Conservation (phyloP, 345 rosid species). For the Pseudoturritis turrita region DNA sequence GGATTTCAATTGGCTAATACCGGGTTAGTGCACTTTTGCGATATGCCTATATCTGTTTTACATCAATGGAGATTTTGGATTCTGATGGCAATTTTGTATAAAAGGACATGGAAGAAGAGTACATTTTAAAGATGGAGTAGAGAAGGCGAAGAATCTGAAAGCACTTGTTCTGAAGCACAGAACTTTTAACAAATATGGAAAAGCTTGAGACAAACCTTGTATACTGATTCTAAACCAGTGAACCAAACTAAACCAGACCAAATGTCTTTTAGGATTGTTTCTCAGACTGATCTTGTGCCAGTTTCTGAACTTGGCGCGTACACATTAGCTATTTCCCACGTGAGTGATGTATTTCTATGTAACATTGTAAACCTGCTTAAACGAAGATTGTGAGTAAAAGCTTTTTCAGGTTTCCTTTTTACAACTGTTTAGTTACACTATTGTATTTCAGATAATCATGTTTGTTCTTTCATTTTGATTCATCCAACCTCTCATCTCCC, state of each 20-base stretch:
- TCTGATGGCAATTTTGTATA: background rate
- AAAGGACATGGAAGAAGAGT: constrained; percentile 32
- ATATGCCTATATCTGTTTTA: background rate
- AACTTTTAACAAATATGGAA: background rate
- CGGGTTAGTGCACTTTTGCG: constrained; percentile 18
- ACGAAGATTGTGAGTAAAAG: background rate
- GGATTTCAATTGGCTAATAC: constrained; percentile 29
- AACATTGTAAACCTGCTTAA: background rate
- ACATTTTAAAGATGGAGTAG: constrained; percentile 26
- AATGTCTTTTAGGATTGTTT: background rate
- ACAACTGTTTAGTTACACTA: background rate
- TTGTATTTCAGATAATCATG: background rate
- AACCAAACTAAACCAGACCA: background rate
- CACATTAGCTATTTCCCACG: background rate
- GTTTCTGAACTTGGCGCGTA: background rate
- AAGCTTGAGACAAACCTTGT: constrained; percentile 3
- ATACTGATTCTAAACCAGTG: background rate
- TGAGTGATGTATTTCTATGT: background rate
- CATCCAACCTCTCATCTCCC: background rate
- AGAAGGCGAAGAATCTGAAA: constrained; percentile 19
- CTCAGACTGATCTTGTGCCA: background rate
- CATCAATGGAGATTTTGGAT: background rate
- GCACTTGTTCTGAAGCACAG: constrained; percentile 30
- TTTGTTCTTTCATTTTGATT: background rate
- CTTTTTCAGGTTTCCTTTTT: background rate